Conservation (phyloP, 169 alveolate species). For the Neospora caninum region DNA sequence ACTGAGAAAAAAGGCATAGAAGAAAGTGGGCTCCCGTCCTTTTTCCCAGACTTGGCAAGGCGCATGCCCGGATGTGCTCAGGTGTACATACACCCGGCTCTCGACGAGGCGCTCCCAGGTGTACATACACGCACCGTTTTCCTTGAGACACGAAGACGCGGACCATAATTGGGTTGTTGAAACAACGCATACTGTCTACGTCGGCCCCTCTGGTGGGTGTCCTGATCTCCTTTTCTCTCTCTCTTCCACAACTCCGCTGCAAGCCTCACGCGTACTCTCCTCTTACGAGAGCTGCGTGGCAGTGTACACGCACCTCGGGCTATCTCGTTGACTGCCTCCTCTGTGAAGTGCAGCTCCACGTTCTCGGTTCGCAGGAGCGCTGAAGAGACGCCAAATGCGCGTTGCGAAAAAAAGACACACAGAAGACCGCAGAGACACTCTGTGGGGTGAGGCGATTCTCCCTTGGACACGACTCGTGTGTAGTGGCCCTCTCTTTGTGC, state of each 20-base stretch:
- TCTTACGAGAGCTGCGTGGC: background rate
- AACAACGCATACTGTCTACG: too few relatives aligned
- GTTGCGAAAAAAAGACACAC: background rate
- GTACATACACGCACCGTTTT: background rate
- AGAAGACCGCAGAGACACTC: too few relatives aligned
- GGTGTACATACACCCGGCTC: background rate
- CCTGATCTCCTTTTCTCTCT: too few relatives aligned
- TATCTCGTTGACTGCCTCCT: conserved; percentile 64
- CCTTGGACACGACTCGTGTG: too few relatives aligned
- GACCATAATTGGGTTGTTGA: too few relatives aligned
- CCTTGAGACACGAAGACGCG: too few relatives aligned
- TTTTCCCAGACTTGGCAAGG: background rate
- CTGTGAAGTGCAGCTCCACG: conserved; percentile 75
- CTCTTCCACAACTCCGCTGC: background rate
- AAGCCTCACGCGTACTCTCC: background rate
- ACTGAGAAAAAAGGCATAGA: conserved; percentile 52
- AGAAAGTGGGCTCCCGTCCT: background rate
- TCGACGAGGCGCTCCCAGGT: background rate
- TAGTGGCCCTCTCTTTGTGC: too few relatives aligned
- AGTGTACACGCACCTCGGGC: conserved; percentile 58
- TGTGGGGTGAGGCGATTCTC: too few relatives aligned
- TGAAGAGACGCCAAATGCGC: background rate
- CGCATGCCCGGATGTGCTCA: background rate
- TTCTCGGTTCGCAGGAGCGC: conserved; percentile 87
- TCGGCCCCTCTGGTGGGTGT: too few relatives aligned